A percentile compares a stretch with the other conserved stretches of the same genome.
These are phyloP conservation scores for Choricystis sp. DNA, from an alignment of 139 green algal species.

Conservation along the genomic window DNA sequence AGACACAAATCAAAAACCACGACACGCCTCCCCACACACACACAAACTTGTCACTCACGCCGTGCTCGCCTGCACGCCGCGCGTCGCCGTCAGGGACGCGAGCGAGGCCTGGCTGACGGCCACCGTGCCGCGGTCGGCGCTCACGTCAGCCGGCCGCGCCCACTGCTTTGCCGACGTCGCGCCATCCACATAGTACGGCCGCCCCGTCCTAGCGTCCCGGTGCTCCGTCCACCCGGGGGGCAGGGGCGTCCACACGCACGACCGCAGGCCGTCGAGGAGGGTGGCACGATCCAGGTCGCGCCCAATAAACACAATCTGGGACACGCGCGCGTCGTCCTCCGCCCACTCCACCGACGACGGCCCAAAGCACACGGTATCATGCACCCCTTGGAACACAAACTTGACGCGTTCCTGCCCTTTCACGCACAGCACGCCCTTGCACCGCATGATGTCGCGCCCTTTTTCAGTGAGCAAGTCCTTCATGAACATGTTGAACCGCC, in stretches of 20 bases:
- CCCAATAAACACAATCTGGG: conserved; percentile 75
- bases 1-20: too few species aligned
- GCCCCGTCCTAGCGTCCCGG: conserved; percentile 23
- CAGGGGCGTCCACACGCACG: conserved; percentile 56
- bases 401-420: conserved; percentile 34
- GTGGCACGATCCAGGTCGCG: conserved; percentile 32
- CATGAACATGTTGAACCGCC: conserved; percentile 81
- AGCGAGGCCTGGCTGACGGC: too few species aligned
- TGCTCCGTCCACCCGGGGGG: conserved; percentile 60
- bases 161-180: conserved; percentile 14
- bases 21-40: too few species aligned
- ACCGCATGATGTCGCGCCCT: conserved; percentile 67
- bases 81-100: too few species aligned
- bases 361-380: conserved; percentile 69
- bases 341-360: conserved; percentile 34
- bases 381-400: conserved; percentile 78
- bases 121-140: not conserved
- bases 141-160: conserved; percentile 16
- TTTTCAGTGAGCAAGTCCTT: conserved; percentile 55
- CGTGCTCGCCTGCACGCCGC: too few species aligned
- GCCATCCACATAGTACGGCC: conserved; percentile 17
- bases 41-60: too few species aligned
- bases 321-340: conserved; percentile 39
- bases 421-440: conserved; percentile 62
- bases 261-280: conserved; percentile 41